Evolutionary conservation across 495 filamentous ascomycete species (phyloP).

Genomic region (Cryomyces minteri): DNA sequence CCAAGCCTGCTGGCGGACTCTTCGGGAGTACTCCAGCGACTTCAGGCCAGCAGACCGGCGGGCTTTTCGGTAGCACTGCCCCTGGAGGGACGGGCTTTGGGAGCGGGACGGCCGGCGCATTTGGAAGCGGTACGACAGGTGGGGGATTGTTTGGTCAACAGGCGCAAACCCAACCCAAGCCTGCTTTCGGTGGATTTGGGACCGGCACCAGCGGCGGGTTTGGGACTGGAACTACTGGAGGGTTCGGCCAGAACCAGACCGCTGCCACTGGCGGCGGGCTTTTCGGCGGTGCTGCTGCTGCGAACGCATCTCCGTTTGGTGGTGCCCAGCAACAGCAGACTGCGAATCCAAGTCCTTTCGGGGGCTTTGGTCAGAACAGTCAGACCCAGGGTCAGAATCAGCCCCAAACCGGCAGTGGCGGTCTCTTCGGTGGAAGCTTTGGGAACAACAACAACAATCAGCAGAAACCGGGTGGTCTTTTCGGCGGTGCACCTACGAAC

Average conservation of each 20-base stretch:
- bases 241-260: conserved; percentile 5
- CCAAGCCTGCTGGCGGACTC: conserved; percentile 1
- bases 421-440: conserved; percentile 20
- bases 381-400: conserved; percentile 21
- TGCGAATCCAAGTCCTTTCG: conserved; percentile 25
- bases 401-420: neutral
- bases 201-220: conserved; percentile 1
- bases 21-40: conserved; percentile 7
- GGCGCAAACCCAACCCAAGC: conserved; percentile 12
- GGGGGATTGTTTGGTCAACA: conserved; percentile 35
- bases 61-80: conserved; percentile 2
- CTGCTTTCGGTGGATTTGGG: conserved; percentile 12
- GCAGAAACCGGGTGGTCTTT: conserved; percentile 40
- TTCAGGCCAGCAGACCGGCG: neutral
- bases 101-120: conserved; percentile 1
- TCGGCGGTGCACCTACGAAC: conserved; percentile 29
- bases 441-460: conserved; percentile 26
- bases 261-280: conserved; percentile 18
- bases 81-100: neutral
- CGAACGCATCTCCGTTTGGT: neutral
- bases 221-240: neutral
- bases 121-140: conserved; percentile 23
- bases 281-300: conserved; percentile 4
- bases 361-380: conserved; percentile 17
- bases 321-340: conserved; percentile 23